Conservation (phyloP, 805 yeast species). For the Cyberlindnera japonica region DNA sequence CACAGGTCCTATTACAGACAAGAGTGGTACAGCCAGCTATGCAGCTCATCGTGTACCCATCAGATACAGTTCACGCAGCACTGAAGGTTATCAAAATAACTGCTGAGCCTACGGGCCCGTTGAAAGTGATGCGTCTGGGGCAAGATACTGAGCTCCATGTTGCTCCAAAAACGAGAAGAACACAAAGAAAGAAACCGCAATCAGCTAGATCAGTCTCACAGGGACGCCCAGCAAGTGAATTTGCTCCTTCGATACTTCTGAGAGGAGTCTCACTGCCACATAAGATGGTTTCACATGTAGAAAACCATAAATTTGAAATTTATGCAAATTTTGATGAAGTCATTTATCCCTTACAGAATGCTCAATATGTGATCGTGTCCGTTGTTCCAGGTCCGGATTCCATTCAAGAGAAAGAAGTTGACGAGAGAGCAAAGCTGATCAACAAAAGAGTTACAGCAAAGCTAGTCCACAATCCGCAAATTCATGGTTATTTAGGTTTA, state of each 20-base stretch:
- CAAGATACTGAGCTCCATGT: slow-evolving; percentile 69
- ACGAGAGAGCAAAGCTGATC: slow-evolving; percentile 8
- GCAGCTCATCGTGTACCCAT: slow-evolving; percentile 64
- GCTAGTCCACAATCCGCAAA: slow-evolving; percentile 36
- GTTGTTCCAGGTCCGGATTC: slow-evolving; percentile 49
- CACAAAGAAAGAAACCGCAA: slow-evolving; percentile 23
- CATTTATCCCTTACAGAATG: slow-evolving; percentile 31
- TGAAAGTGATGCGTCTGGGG: slow-evolving; percentile 46
- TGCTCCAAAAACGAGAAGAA: slow-evolving; percentile 58
- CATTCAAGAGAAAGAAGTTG: slow-evolving; percentile 14
- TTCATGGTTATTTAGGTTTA: slow-evolving; percentile 44
- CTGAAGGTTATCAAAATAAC: slow-evolving; percentile 49
- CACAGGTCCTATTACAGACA: slow-evolving; percentile 71
- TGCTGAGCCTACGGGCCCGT: slow-evolving; percentile 30
- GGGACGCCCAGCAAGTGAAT: slow-evolving; percentile 22
- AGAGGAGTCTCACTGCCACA: slow-evolving; percentile 61
- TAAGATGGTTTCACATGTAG: slow-evolving; percentile 28
- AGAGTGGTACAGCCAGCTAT: slow-evolving; percentile 65
- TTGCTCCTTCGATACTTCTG: slow-evolving; percentile 37
- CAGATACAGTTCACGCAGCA: slow-evolving; percentile 55
- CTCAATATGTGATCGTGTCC: slow-evolving; percentile 48
- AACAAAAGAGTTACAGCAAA: slow-evolving; percentile 43
- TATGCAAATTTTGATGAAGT: slow-evolving; percentile 42
- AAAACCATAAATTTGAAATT: slow-evolving; percentile 35
- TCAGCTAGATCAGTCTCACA: slow-evolving; percentile 25